Percentiles rank a stretch among this genome's conserved stretches.
Conservation (phyloP, 2,329 filamentous ascomycete species). For the Teratosphaeria gauchensis region DNA sequence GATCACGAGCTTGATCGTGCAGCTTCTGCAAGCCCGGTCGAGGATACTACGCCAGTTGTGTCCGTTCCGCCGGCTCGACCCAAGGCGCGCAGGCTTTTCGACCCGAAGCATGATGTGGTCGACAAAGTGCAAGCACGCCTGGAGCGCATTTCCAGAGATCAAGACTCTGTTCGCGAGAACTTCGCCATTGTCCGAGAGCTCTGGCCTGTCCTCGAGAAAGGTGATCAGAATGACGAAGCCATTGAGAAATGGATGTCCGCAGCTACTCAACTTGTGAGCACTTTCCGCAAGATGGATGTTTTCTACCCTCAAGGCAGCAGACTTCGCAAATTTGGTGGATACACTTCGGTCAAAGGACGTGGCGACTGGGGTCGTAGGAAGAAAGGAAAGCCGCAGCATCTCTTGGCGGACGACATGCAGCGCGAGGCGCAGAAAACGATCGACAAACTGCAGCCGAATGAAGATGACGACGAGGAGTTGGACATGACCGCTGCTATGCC, state of each 20-base stretch:
- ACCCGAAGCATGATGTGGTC: neutral
- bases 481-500: neutral
- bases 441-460: neutral
- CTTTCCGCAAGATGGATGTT: conserved; percentile 50
- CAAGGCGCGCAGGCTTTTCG: neutral
- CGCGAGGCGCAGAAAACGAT: neutral
- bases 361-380: neutral
- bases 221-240: conserved; percentile 35
- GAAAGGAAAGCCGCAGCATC: neutral
- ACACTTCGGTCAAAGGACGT: neutral
- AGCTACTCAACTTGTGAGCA: conserved; percentile 48
- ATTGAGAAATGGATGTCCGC: conserved; percentile 50
- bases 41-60: neutral
- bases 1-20: no score
- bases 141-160: neutral
- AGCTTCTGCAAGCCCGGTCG: neutral
- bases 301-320: conserved; percentile 41
- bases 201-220: conserved; percentile 35
- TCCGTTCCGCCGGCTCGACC: neutral
- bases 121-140: neutral
- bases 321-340: neutral
- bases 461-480: conserved; percentile 1
- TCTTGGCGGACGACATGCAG: neutral
- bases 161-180: neutral
- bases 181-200: conserved; percentile 25